These are phyloP conservation scores for Colletotrichum viniferum DNA, from an alignment of 2,329 filamentous ascomycete genomes.

Conservation along the genomic window DNA sequence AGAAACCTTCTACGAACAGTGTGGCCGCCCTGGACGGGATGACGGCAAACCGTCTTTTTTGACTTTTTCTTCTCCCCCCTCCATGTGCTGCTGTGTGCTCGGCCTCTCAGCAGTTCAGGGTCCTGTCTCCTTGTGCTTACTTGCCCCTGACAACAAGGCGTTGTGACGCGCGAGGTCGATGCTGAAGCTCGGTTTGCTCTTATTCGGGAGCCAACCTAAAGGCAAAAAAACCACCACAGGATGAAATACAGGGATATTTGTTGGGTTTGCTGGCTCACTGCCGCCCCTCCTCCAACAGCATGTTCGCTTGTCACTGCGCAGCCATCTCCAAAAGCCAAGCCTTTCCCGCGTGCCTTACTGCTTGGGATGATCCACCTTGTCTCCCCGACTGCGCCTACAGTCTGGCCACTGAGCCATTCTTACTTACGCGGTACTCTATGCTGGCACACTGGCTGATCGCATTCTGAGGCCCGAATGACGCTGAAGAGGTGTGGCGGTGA, in stretches of 20 bases:
- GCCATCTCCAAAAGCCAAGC: not conserved
- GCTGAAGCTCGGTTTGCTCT: not conserved
- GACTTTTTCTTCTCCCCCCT: not conserved
- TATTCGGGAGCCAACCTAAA: not conserved
- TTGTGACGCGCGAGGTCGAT: conserved; percentile 1
- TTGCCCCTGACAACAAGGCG: not conserved
- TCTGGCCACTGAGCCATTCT: not conserved
- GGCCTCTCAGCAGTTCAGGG: conserved; percentile 5
- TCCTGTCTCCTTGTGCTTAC: not conserved
- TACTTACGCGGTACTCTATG: not conserved
- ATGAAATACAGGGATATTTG: not conserved
- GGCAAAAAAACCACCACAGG: not conserved
- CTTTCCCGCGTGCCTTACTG: not conserved
- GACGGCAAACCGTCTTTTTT: not conserved
- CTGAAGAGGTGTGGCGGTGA: conserved; percentile 1
- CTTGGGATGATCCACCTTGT: not conserved
- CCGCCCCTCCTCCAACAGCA: not conserved
- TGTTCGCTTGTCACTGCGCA: not conserved
- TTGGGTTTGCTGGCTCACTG: not conserved
- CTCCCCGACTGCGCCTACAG: not conserved
- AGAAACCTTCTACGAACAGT: not conserved
- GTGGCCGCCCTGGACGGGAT: not conserved
- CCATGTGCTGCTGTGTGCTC: not conserved
- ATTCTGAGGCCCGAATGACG: not conserved
- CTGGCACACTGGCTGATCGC: not conserved